Evolutionary conservation across 2,329 filamentous ascomycete genomes (phyloP).

Genomic region (Colletotrichum orchidophilum): DNA sequence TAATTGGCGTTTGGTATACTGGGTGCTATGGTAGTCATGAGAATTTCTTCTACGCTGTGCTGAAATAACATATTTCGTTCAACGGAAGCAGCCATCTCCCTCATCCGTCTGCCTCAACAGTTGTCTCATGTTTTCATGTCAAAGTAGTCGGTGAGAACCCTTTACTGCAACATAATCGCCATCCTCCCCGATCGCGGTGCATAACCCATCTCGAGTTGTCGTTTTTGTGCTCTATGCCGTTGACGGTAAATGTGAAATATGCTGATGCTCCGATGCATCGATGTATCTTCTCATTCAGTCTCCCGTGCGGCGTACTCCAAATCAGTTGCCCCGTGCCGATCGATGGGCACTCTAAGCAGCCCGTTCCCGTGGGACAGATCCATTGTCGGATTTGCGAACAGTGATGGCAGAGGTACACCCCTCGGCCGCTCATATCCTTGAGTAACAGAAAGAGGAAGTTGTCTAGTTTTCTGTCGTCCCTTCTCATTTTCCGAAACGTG

Average conservation of each 20-base stretch:
- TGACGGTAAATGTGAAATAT: background rate
- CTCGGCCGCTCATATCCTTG: background rate
- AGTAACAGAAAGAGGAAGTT: constrained; percentile 18
- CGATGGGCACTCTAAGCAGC: background rate
- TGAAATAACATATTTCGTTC: background rate
- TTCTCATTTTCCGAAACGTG: background rate
- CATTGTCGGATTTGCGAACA: constrained; percentile 1
- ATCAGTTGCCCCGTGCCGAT: background rate
- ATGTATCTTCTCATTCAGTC: background rate
- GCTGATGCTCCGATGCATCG: background rate
- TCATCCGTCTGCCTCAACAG: background rate
- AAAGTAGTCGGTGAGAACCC: background rate
- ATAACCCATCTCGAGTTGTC: background rate
- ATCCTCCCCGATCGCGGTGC: constrained; percentile 2
- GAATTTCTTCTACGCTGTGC: background rate
- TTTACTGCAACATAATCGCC: background rate
- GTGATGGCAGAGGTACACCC: constrained; percentile 18
- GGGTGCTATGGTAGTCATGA: background rate
- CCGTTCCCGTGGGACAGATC: background rate
- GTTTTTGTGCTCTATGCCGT: background rate
- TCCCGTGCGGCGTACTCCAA: background rate
- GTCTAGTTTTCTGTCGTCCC: background rate
- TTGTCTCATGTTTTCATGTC: background rate
- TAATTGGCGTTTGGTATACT: constrained; percentile 6
- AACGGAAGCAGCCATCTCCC: background rate